Conservation (phyloP, 805 yeast species). For the Cyberlindnera veronae region DNA sequence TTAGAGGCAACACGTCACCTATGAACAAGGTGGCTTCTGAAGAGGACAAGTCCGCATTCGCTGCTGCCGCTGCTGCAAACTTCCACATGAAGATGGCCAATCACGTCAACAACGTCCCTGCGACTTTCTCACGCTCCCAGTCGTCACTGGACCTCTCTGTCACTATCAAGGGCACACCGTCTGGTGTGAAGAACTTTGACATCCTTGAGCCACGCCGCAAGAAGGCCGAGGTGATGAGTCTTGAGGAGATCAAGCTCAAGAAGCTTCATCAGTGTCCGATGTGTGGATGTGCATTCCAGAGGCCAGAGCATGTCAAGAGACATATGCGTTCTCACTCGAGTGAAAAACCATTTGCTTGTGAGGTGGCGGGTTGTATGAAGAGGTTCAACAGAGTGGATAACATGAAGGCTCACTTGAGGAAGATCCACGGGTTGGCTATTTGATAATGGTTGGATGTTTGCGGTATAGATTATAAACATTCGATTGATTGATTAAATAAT, state of each 20-base stretch:
- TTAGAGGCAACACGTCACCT: slow-evolving; percentile 13
- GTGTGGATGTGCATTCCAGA: slow-evolving; percentile 58
- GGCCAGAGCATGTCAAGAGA: slow-evolving; percentile 72
- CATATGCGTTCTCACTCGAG: slow-evolving; percentile 76
- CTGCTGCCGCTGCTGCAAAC: slow-evolving; percentile 26
- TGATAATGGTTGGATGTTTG: not conserved
- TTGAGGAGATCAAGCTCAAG: slow-evolving; percentile 26
- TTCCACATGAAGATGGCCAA: slow-evolving; percentile 28
- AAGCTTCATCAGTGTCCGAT: slow-evolving; percentile 63
- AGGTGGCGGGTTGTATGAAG: slow-evolving; percentile 58
- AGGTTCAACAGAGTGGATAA: slow-evolving; percentile 75
- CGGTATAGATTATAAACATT: too few species aligned
- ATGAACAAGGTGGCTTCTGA: not conserved
- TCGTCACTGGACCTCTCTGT: slow-evolving; percentile 15
- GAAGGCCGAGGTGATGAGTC: slow-evolving; percentile 27
- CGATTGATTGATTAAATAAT: not conserved
- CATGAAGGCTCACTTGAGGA: slow-evolving; percentile 70
- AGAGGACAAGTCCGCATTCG: not conserved
- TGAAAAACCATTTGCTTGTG: slow-evolving; percentile 74
- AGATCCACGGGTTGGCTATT: slow-evolving; percentile 41
- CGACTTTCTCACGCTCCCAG: slow-evolving; percentile 11
- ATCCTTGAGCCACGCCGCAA: slow-evolving; percentile 16
- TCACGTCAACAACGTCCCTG: not conserved
- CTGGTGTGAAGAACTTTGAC: slow-evolving; percentile 13
- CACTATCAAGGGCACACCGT: slow-evolving; percentile 10